These are phyloP conservation scores for Cadophora sp. DNA, from an alignment of 2,329 filamentous ascomycete species.

Conservation along the genomic window DNA sequence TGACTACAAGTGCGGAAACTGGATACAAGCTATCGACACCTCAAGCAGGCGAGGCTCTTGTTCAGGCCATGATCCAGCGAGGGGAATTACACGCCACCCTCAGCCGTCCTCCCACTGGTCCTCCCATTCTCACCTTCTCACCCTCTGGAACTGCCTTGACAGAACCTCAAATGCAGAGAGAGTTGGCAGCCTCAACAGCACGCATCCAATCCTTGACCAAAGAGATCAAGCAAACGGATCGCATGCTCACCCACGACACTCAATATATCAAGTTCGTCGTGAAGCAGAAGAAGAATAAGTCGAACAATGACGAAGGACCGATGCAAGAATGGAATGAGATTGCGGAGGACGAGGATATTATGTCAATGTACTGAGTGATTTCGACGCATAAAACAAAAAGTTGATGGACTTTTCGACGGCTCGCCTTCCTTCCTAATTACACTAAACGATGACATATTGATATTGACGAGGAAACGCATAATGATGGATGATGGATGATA, in stretches of 20 bases:
- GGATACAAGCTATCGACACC: conserved; percentile 51
- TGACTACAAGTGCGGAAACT: conserved; percentile 62
- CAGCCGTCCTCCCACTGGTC: conserved; percentile 50
- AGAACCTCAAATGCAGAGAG: conserved; percentile 57
- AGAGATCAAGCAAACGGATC: conserved; percentile 59
- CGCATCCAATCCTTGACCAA: conserved; percentile 54
- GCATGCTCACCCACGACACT: conserved; percentile 60
- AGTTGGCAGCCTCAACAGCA: conserved; percentile 51
- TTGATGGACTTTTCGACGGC: neutral
- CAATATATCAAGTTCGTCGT: conserved; percentile 59
- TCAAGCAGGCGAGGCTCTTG: conserved; percentile 52
- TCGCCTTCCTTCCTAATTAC: neutral
- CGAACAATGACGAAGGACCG: conserved; percentile 22
- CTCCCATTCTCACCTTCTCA: conserved; percentile 59
- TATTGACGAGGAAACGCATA: conserved; percentile 23
- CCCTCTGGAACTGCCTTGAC: conserved; percentile 51
- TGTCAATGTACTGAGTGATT: conserved; percentile 33
- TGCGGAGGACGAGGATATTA: conserved; percentile 43
- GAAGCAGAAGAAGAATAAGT: conserved; percentile 47
- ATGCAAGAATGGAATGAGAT: conserved; percentile 35
- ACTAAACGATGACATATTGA: conserved; percentile 1
- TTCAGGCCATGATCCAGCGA: conserved; percentile 61
- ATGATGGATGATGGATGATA: conserved; percentile 24
- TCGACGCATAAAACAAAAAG: conserved; percentile 6
- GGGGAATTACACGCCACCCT: conserved; percentile 60